phyloP scores from a whole-genome alignment of 2,329 filamentous ascomycete species.

The Ramichloridium luteum region DNA sequence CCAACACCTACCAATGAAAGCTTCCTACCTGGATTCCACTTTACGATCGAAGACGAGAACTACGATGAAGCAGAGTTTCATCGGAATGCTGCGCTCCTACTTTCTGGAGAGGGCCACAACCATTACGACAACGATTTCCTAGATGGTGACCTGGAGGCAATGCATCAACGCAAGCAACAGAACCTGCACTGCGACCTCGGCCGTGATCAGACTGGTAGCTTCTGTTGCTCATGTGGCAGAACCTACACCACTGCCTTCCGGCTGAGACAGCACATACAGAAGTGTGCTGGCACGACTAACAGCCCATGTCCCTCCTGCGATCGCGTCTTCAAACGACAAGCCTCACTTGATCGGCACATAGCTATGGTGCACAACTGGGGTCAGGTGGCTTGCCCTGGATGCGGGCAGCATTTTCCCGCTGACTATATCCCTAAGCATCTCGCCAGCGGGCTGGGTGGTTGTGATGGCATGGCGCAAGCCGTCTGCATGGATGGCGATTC shows the following conservation, averaged over 20 bases:
- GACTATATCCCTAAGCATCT: constrained; percentile 12
- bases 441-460: constrained; percentile 13
- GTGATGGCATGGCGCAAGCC: constrained; percentile 12
- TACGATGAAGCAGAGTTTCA: constrained; percentile 15
- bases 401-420: constrained; percentile 10
- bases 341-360: constrained; percentile 8
- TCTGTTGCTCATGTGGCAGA: constrained; percentile 14
- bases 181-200: constrained; percentile 13
- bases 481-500: constrained; percentile 4
- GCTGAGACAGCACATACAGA: constrained; percentile 9
- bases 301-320: constrained; percentile 13
- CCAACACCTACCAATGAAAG: too few species aligned
- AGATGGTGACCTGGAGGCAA: constrained; percentile 6
- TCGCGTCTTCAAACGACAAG: constrained; percentile 8
- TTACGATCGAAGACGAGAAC: constrained; percentile 12
- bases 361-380: constrained; percentile 9
- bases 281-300: constrained; percentile 10
- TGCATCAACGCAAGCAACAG: constrained; percentile 3
- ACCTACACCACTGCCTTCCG: constrained; percentile 9
- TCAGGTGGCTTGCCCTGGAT: constrained; percentile 13
- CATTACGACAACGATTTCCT: constrained; percentile 5
- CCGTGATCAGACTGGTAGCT: constrained; percentile 9
- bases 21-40: too few species aligned
- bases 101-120: constrained; percentile 9
- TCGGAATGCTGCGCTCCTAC: constrained; percentile 13